Evolutionary conservation across 2,329 filamentous ascomycete genomes (phyloP).

Genomic region (Sphaerulina vaccinii): DNA sequence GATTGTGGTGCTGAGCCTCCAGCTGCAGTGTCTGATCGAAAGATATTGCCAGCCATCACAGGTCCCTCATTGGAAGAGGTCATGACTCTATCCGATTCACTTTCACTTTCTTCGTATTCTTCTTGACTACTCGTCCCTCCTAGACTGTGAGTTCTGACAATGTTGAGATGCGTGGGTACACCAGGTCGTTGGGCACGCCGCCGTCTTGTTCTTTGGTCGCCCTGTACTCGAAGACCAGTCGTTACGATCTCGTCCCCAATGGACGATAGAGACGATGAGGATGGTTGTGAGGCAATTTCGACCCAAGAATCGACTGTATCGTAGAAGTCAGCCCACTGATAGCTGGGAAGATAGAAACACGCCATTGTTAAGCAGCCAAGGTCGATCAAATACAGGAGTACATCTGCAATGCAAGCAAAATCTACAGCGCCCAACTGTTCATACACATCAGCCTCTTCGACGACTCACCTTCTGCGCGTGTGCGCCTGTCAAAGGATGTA

Average conservation of each 20-base stretch:
- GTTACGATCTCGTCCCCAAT: conserved; percentile 86
- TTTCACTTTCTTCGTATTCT: conserved; percentile 92
- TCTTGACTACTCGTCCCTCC: conserved; percentile 74
- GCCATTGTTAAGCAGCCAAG: conserved; percentile 18
- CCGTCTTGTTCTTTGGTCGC: conserved; percentile 62
- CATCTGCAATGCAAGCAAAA: background rate
- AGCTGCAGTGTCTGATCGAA: conserved; percentile 30
- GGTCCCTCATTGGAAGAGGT: conserved; percentile 63
- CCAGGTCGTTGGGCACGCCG: conserved; percentile 46
- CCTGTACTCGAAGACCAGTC: conserved; percentile 75
- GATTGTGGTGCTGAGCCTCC: conserved; percentile 20
- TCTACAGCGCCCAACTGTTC: background rate
- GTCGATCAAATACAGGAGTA: conserved; percentile 10
- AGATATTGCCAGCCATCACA: conserved; percentile 29
- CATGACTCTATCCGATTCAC: conserved; percentile 73
- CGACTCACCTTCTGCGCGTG: conserved; percentile 34
- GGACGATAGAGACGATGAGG: conserved; percentile 86
- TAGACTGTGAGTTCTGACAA: conserved; percentile 46
- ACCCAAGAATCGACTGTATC: conserved; percentile 80
- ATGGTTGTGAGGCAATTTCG: conserved; percentile 87
- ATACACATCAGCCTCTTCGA: background rate
- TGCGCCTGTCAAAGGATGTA: conserved; percentile 33
- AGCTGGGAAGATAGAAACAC: conserved; percentile 23
- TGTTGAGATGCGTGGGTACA: conserved; percentile 43
- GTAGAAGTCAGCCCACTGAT: conserved; percentile 33